These are phyloP conservation scores for Ascodesmis nigricans DNA, from an alignment of 495 filamentous ascomycete genomes.

Conservation along the genomic window DNA sequence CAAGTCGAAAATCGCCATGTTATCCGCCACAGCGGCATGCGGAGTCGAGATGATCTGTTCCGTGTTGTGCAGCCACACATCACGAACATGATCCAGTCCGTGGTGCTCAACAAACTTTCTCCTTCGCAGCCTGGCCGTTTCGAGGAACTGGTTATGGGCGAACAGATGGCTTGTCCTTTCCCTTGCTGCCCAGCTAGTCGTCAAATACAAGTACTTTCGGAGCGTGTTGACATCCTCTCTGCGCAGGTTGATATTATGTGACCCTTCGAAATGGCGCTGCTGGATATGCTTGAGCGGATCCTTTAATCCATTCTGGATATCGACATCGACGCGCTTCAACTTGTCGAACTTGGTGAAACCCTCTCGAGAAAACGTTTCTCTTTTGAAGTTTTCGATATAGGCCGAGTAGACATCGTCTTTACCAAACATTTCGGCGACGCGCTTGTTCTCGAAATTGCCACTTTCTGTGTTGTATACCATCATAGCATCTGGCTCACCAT, in stretches of 20 bases:
- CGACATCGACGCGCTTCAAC: slow-evolving; percentile 17
- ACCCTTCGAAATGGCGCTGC: slow-evolving; percentile 8
- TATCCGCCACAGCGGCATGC: slow-evolving; percentile 15
- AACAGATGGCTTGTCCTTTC: slow-evolving; percentile 21
- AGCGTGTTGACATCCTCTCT: slow-evolving; percentile 19
- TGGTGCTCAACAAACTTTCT: slow-evolving; percentile 19
- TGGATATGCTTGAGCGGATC: slow-evolving; percentile 21
- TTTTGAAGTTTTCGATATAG: slow-evolving; percentile 21
- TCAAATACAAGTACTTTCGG: slow-evolving; percentile 20
- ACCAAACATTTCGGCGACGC: slow-evolving; percentile 21
- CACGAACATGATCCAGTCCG: slow-evolving; percentile 19
- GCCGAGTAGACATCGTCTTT: slow-evolving; percentile 19
- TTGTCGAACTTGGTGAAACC: slow-evolving; percentile 17
- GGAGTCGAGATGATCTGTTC: slow-evolving; percentile 13
- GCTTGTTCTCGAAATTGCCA: slow-evolving; percentile 16
- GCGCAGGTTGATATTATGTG: slow-evolving; percentile 12
- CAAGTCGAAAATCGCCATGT: slow-evolving; percentile 18
- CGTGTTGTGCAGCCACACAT: slow-evolving; percentile 20
- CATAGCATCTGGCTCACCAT: no score
- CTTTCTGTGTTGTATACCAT: slow-evolving; percentile 19
- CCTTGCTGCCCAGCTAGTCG: slow-evolving; percentile 14
- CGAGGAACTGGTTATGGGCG: slow-evolving; percentile 16
- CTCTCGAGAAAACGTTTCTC: slow-evolving; percentile 12
- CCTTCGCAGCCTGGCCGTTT: slow-evolving; percentile 16
- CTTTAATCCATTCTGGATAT: slow-evolving; percentile 17